These are phyloP conservation scores for Nannochloris sp. DNA, from an alignment of 139 green algal species.

Conservation along the genomic window DNA sequence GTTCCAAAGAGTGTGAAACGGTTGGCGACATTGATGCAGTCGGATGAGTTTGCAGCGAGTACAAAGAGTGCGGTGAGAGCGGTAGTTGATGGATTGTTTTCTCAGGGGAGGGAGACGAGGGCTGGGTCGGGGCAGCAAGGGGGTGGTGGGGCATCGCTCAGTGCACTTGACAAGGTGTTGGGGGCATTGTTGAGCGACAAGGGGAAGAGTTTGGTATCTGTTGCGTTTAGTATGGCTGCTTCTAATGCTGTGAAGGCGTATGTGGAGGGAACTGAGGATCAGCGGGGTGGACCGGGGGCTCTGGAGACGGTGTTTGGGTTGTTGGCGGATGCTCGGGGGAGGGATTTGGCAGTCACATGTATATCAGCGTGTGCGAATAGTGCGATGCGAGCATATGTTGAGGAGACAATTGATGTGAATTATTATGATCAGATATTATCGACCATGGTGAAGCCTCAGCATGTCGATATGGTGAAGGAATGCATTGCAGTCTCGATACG, in stretches of 20 bases:
- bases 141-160: background rate
- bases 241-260: constrained; percentile 18
- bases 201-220: constrained; percentile 30
- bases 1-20: constrained; percentile 33
- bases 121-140: background rate
- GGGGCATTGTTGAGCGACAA: constrained; percentile 27
- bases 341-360: constrained; percentile 14
- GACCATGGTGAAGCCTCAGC: constrained; percentile 22
- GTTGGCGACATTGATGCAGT: constrained; percentile 34
- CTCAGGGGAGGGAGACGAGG: background rate
- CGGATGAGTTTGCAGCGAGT: constrained; percentile 14
- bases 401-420: constrained; percentile 29
- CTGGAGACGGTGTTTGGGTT: constrained; percentile 18
- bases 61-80: constrained; percentile 12
- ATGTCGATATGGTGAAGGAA: constrained; percentile 24
- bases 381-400: constrained; percentile 26
- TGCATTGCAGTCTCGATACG: constrained; percentile 20
- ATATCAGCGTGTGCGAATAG: constrained; percentile 15
- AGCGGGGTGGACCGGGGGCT: background rate
- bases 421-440: constrained; percentile 28
- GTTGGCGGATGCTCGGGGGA: constrained; percentile 3
- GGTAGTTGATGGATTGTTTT: constrained; percentile 1
- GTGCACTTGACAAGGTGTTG: constrained; percentile 22
- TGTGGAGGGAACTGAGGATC: constrained; percentile 3
- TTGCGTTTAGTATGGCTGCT: constrained; percentile 34